Evolutionary conservation across 176 grass and related monocot species (phyloP), one percentile per base, ranked within the genome.

Genomic region (Oryza nivara): DNA sequence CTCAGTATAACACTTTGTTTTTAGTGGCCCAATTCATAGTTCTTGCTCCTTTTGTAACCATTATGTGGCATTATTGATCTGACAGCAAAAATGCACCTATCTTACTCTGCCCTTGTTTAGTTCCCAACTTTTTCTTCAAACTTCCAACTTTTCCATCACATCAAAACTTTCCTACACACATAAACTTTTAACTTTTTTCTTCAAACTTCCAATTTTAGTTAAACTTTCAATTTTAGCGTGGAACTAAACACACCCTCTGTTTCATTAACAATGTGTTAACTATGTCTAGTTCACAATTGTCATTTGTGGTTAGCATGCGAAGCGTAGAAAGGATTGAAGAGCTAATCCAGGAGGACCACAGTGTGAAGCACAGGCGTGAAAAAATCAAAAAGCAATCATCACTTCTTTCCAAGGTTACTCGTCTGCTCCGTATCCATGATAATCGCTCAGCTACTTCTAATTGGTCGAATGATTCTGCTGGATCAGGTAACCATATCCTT

Each of bases 331-430:
- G 60, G 80, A 94, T 97, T 66, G 90, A 91, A 81, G 90, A 94
- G 90, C 63, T 97, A 67, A 83, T 97, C 43, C 92, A 89, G 75
- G 95, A 97, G 86, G 95, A 94, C 28, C 92, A 92, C 22, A 97
- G 92, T 63, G 88, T 92, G 38, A 94, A 97, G 52, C 77, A 44
- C 16, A 88, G 82, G 68, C 86, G 95, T 74, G 92, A 94, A 73
- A 90, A 86, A 38, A 76, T 87, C 36, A 79, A 88, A 76, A 82
- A 82, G 74, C 90, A 97, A 76, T 97, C 95, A 64, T 91, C 88
- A 11, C 78, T 97, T 81, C 88, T 94, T 43, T 97, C 92, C 65
- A 97, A 97, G 88, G 86, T 97, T 85, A 97, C 90, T 63, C 92
- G 92, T 56, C 35, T 91, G n/a, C 90, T 97, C 66, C 88, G 92